Evolutionary conservation across 2,329 filamentous ascomycete species (phyloP), one percentile per base, ranked within the genome.

Genomic region (Claviceps purpurea): DNA sequence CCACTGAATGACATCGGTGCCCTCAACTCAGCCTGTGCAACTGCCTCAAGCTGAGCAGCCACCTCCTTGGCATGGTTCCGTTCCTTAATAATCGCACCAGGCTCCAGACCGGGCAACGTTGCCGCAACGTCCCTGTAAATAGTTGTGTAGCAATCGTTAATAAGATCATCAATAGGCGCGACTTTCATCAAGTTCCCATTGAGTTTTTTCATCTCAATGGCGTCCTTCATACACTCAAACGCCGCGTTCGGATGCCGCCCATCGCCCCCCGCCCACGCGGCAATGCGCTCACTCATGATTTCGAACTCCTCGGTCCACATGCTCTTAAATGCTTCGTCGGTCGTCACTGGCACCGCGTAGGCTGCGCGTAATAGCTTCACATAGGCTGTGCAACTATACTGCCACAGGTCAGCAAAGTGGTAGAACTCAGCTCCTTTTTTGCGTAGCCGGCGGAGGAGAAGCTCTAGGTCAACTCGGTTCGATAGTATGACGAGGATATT

Each of bases 181-280:
- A 85, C 79, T 67, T 95, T 96, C 78, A 94, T 93, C 7, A 95
- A 75, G 47, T 84, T 85, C 42, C 84, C 84, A 63, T 98, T 98
- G 45, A 96, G 77, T 64, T 81, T 81, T 63, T 81, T 81, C 43
- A 81, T 58, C 55, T 82, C 78, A 10, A 80, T 73, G 0, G 73
- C 70, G 47, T 82, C 78, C 60, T 75, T 79, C 65, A 82, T 70
- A 52, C 77, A 79, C 47, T 68, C 69, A 49, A 81, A 70, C 1
- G 74, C 72, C 0, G 67, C 61, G 50, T 75, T 61, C 6, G 67
- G 62, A 14, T 61, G 58, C 30, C 10, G 30, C 14, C 63, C 65
- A 6, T 70, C 67, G 18, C 58, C 61, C 8, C 69, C 70, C 1
- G 74, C 74, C 77, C 78, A 81, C n/a, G 74, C 71, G 2, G 71